Conservation (phyloP, 129 eudicot species). For the Oenanthe sinensis region DNA sequence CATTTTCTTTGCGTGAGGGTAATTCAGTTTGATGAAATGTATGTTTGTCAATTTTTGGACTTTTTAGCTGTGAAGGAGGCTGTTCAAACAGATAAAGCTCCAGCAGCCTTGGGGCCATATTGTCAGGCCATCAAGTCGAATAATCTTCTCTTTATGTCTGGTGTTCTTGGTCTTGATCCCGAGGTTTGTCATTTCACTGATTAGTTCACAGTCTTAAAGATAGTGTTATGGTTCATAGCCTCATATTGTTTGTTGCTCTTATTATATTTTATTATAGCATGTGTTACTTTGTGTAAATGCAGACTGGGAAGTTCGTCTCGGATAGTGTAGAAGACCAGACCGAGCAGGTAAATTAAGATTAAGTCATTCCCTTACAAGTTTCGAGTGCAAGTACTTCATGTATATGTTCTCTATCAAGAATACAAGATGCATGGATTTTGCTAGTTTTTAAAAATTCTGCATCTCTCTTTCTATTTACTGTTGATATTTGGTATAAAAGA, state of each 20-base stretch:
- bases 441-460: neutral
- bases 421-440: neutral
- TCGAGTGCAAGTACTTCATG: neutral
- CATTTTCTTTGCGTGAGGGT: neutral
- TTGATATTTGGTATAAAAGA: neutral
- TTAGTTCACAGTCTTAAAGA: neutral
- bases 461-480: neutral
- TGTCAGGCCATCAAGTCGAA: slow-evolving; percentile 89
- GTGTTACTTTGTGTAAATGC: slow-evolving; percentile 29
- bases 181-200: slow-evolving; percentile 39
- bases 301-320: slow-evolving; percentile 84
- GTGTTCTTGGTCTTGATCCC: slow-evolving; percentile 85
- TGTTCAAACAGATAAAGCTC: slow-evolving; percentile 80
- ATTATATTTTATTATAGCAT: neutral
- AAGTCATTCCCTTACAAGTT: neutral
- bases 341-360: slow-evolving; percentile 61
- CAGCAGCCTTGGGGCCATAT: slow-evolving; percentile 93
- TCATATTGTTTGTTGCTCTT: neutral
- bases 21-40: neutral
- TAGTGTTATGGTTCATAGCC: neutral
- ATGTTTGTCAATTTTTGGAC: neutral
- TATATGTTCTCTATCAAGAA: neutral
- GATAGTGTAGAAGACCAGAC: slow-evolving; percentile 89
- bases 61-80: slow-evolving; percentile 68
- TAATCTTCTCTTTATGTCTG: slow-evolving; percentile 75